A percentile compares a stretch with the other conserved stretches of the same genome.
phyloP scores from a whole-genome alignment of 148 eudicot genomes.

The Vaccinium corymbosum region DNA sequence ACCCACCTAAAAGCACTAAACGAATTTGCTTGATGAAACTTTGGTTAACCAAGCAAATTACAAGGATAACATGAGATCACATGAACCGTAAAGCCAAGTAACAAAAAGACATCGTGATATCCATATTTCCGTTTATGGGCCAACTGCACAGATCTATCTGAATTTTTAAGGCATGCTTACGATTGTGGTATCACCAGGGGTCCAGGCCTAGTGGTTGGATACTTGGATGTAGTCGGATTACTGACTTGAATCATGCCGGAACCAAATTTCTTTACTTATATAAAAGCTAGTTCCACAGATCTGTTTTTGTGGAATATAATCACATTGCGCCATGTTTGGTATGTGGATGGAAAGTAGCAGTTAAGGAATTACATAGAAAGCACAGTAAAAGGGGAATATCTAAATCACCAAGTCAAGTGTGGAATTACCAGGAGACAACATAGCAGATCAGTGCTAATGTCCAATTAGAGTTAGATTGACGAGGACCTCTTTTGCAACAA shows the following conservation, averaged over 20 bases:
- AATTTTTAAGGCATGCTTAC: too few relatives aligned
- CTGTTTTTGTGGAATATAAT: not conserved
- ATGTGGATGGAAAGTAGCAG: not conserved
- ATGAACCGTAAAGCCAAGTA: not conserved
- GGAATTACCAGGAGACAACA: slow-evolving; percentile 69
- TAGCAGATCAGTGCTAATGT: slow-evolving; percentile 63
- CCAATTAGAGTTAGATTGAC: slow-evolving; percentile 47
- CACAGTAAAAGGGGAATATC: not conserved
- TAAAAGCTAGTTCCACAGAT: not conserved
- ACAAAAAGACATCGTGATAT: not conserved
- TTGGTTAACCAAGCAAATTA: not conserved
- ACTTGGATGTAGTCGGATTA: too few relatives aligned
- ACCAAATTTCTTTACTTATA: not conserved
- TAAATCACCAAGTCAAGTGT: not conserved
- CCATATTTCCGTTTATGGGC: not conserved
- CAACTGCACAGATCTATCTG: too few relatives aligned
- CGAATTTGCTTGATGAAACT: not conserved
- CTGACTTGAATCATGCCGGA: not conserved
- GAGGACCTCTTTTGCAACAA: slow-evolving; percentile 63
- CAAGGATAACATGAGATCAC: not conserved
- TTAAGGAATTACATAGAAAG: not conserved
- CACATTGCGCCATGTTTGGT: not conserved
- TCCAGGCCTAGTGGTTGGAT: too few relatives aligned
- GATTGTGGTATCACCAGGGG: too few relatives aligned
- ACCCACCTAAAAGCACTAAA: not conserved